Conservation (phyloP, 768 basidiomycete species). For the Paxillus involutus region DNA sequence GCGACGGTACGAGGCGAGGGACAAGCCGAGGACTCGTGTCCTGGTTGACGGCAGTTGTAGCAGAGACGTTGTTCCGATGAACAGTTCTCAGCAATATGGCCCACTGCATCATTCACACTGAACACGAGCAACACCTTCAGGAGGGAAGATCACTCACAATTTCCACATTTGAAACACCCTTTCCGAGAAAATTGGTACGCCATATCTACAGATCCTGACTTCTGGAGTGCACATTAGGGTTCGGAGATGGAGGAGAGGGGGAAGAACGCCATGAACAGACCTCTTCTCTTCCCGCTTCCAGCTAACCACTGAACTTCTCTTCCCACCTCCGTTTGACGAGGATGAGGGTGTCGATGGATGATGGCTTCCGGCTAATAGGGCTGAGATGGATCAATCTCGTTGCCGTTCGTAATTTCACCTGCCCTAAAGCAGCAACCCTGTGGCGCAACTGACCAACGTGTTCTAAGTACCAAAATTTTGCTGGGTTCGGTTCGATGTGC, state of each 20-base stretch:
- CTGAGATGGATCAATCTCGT: slow-evolving; percentile 7
- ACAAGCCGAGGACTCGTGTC: slow-evolving; percentile 88
- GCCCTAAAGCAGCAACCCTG: slow-evolving; percentile 34
- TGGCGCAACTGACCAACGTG: slow-evolving; percentile 18
- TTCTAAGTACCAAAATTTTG: not conserved
- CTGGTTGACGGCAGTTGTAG: slow-evolving; percentile 95
- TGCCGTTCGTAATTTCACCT: slow-evolving; percentile 22
- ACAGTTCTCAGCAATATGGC: slow-evolving; percentile 92
- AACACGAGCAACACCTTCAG: slow-evolving; percentile 10
- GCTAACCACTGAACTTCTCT: slow-evolving; percentile 63
- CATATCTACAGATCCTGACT: slow-evolving; percentile 53
- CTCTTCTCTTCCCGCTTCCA: slow-evolving; percentile 76
- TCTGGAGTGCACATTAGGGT: slow-evolving; percentile 27
- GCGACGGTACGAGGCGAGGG: slow-evolving; percentile 80
- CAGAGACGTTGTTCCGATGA: slow-evolving; percentile 86
- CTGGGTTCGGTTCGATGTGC: too few relatives aligned
- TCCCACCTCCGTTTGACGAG: slow-evolving; percentile 65
- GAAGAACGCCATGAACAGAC: slow-evolving; percentile 33
- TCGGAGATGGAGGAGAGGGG: slow-evolving; percentile 3
- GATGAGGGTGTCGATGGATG: slow-evolving; percentile 44
- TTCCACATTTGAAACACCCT: slow-evolving; percentile 93
- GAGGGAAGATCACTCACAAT: slow-evolving; percentile 54
- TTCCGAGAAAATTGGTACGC: slow-evolving; percentile 84
- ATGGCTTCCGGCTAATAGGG: slow-evolving; percentile 17
- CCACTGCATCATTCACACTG: slow-evolving; percentile 51